These are phyloP conservation scores for Cyberlindnera saturnus DNA, from an alignment of 805 yeast species.

Conservation along the genomic window DNA sequence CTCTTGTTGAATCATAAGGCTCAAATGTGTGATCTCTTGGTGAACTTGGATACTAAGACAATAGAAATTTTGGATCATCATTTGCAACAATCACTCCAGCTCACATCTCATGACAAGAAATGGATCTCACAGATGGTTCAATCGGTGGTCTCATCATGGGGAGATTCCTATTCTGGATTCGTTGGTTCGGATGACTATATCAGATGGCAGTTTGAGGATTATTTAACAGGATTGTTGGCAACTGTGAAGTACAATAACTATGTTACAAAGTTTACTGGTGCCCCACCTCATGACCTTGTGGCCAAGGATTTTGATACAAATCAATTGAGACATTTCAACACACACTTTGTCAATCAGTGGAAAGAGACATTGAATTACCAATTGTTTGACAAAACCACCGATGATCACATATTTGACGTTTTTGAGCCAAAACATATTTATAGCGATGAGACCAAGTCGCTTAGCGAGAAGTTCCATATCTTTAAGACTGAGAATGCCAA, in stretches of 20 bases:
- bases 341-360: constrained; percentile 47
- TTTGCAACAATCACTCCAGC: constrained; percentile 38
- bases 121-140: constrained; percentile 59
- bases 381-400: constrained; percentile 51
- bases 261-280: constrained; percentile 31
- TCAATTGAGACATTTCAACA: constrained; percentile 36
- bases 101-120: constrained; percentile 59
- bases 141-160: constrained; percentile 31
- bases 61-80: constrained; percentile 42
- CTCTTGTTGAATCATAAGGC: constrained; percentile 61
- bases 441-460: constrained; percentile 15
- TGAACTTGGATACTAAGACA: constrained; percentile 52
- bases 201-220: constrained; percentile 85
- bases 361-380: constrained; percentile 46
- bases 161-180: constrained; percentile 39
- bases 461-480: constrained; percentile 25
- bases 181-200: constrained; percentile 84
- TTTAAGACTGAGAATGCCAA: constrained; percentile 26
- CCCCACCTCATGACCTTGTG: constrained; percentile 27
- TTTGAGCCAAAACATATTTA: constrained; percentile 42
- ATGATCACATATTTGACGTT: constrained; percentile 62
- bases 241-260: constrained; percentile 66
- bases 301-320: constrained; percentile 24
- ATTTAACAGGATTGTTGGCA: constrained; percentile 68
- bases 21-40: constrained; percentile 61